Percentiles rank a stretch among this genome's conserved stretches.
phyloP scores from a whole-genome alignment of 495 filamentous ascomycete genomes.

The Cercophora scortea region DNA sequence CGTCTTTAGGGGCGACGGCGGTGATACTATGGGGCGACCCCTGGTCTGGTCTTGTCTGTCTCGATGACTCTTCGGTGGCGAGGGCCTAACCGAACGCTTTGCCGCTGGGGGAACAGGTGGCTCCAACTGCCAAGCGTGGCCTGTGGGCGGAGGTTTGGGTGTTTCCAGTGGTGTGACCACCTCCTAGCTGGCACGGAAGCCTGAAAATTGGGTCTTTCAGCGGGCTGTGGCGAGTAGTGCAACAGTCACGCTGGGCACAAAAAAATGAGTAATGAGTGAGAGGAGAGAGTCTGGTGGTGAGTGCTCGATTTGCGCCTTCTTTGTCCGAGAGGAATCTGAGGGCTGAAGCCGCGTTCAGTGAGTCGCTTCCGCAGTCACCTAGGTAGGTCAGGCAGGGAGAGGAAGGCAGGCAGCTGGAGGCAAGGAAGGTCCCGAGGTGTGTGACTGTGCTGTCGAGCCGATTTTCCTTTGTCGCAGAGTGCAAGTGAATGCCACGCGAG shows the following conservation, averaged over 20 bases:
- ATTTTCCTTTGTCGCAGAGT: constrained; percentile 31
- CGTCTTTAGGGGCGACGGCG: constrained; percentile 21
- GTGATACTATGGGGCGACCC: constrained; percentile 25
- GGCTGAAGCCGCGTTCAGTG: no score
- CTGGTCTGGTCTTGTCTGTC: constrained; percentile 24
- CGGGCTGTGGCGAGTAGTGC: constrained; percentile 19
- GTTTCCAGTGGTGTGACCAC: constrained; percentile 22
- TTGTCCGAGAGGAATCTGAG: background rate
- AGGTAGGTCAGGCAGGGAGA: background rate
- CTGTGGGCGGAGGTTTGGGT: background rate
- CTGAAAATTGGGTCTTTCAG: constrained; percentile 28
- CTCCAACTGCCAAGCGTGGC: constrained; percentile 31
- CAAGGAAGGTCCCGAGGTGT: background rate
- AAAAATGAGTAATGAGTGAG: constrained; percentile 8
- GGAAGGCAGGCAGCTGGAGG: background rate
- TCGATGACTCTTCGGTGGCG: constrained; percentile 44
- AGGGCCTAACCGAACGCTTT: constrained; percentile 28
- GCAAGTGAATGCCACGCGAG: constrained; percentile 44
- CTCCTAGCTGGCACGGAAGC: constrained; percentile 15
- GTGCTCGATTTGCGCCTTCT: constrained; percentile 3
- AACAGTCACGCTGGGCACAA: constrained; percentile 10
- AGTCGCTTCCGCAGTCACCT: no score
- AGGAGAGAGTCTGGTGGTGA: constrained; percentile 5
- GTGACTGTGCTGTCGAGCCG: constrained; percentile 17
- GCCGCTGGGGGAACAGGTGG: constrained; percentile 37